A percentile compares a stretch with the other conserved stretches of the same genome.
phyloP scores from a whole-genome alignment of 805 yeast species.

The Candida nitratophila region DNA sequence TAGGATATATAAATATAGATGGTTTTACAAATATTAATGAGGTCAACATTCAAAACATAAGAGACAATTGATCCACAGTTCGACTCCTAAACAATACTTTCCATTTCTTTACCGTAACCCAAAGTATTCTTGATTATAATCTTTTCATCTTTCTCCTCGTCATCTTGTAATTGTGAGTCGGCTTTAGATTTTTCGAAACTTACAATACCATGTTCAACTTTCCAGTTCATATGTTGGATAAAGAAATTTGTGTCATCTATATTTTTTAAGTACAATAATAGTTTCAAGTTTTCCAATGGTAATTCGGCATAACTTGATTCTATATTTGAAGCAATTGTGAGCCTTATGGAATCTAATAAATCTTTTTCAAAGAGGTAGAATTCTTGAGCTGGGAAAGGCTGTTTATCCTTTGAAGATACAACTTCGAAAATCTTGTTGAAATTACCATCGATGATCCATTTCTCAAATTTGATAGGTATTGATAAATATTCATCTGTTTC shows the following conservation, averaged over 20 bases:
- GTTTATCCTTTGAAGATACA: constrained; percentile 37
- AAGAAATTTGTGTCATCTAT: constrained; percentile 46
- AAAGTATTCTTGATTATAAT: constrained; percentile 64
- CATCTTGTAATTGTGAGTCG: constrained; percentile 9
- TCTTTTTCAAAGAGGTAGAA: constrained; percentile 71
- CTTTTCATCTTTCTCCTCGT: constrained; percentile 33
- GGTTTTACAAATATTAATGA: too few species aligned
- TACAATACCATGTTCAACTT: constrained; percentile 42
- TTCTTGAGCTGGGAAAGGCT: constrained; percentile 63
- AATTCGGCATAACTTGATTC: constrained; percentile 70
- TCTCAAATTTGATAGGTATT: constrained; percentile 85
- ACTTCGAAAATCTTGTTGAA: constrained; percentile 87
- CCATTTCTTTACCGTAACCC: constrained; percentile 84
- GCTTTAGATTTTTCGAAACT: constrained; percentile 26
- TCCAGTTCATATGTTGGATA: constrained; percentile 54
- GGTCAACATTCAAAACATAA: too few species aligned
- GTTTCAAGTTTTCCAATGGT: constrained; percentile 78
- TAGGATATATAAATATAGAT: too few species aligned
- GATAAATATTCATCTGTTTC: constrained; percentile 67
- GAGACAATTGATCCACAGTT: too few species aligned
- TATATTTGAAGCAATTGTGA: constrained; percentile 78
- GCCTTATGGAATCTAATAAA: constrained; percentile 70
- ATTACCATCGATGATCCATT: constrained; percentile 94
- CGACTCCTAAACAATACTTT: constrained; percentile 61
- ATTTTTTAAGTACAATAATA: constrained; percentile 60